Evolutionary conservation across 352 stramenopile species (phyloP).

Genomic region (Blastocystis sp.): DNA sequence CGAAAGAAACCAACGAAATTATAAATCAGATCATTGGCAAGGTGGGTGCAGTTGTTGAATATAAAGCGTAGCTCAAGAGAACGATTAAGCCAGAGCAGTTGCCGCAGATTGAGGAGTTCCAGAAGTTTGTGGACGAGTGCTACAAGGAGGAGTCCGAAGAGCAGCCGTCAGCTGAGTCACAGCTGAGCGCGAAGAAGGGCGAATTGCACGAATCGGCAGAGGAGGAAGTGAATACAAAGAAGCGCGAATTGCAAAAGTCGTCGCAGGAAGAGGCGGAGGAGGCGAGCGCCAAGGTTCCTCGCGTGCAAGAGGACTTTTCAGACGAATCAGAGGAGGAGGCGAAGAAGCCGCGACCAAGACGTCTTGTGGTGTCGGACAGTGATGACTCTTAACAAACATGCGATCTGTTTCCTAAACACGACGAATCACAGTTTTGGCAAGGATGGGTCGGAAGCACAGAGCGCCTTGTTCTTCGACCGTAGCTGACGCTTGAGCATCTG

Average conservation of each 20-base stretch:
- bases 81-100: constrained; percentile 36
- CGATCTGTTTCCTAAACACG: neutral
- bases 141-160: neutral
- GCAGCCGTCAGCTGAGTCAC: neutral
- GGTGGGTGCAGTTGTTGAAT: neutral
- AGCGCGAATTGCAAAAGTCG: neutral
- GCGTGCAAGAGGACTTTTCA: constrained; percentile 1
- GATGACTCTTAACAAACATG: neutral
- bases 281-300: neutral
- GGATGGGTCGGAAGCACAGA: neutral
- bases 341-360: neutral
- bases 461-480: neutral
- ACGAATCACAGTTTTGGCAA: constrained; percentile 11
- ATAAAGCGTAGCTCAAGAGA: constrained; percentile 33
- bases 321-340: neutral
- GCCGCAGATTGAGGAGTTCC: constrained; percentile 15
- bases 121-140: constrained; percentile 39
- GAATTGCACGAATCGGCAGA: neutral
- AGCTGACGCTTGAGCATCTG: neutral
- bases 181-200: constrained; percentile 13
- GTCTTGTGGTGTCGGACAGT: neutral
- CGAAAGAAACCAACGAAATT: constrained; percentile 1
- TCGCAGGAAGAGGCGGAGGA: neutral
- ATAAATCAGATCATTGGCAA: constrained; percentile 49
- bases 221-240: neutral